Evolutionary conservation across 2,329 filamentous ascomycete genomes (phyloP).

Genomic region (Fusarium foetens): DNA sequence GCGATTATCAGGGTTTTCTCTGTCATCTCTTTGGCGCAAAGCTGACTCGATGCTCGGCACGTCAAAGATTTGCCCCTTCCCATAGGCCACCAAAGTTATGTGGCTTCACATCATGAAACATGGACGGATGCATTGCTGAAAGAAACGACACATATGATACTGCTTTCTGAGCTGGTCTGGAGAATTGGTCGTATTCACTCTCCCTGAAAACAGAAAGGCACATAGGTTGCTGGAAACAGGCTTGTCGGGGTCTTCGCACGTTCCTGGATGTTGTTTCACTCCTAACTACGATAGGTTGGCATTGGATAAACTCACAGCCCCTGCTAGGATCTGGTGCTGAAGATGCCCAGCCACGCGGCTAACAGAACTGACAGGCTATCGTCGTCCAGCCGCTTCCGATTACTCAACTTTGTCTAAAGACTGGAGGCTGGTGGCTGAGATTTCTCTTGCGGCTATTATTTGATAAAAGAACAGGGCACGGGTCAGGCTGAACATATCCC

Average conservation of each 20-base stretch:
- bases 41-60: not conserved
- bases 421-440: constrained; percentile 12
- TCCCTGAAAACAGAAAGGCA: constrained; percentile 29
- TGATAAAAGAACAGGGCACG: constrained; percentile 19
- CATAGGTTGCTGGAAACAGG: constrained; percentile 27
- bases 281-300: constrained; percentile 14
- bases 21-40: constrained; percentile 15
- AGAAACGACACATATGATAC: constrained; percentile 4
- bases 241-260: constrained; percentile 13
- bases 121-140: constrained; percentile 11
- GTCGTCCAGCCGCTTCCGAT: constrained; percentile 16
- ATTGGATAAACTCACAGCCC: not conserved
- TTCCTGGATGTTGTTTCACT: constrained; percentile 26
- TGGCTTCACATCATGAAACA: constrained; percentile 30
- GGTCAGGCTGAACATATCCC: constrained; percentile 11
- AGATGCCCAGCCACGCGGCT: constrained; percentile 27
- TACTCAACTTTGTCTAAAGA: not conserved
- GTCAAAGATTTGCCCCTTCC: not conserved
- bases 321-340: constrained; percentile 8
- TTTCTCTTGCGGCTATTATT: constrained; percentile 25
- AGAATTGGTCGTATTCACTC: constrained; percentile 8
- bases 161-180: constrained; percentile 7
- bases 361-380: constrained; percentile 12
- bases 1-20: not conserved
- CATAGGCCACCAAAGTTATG: not conserved